These are phyloP conservation scores for Cordyceps cateniannulata DNA, from an alignment of 2,329 filamentous ascomycete genomes.

Conservation along the genomic window DNA sequence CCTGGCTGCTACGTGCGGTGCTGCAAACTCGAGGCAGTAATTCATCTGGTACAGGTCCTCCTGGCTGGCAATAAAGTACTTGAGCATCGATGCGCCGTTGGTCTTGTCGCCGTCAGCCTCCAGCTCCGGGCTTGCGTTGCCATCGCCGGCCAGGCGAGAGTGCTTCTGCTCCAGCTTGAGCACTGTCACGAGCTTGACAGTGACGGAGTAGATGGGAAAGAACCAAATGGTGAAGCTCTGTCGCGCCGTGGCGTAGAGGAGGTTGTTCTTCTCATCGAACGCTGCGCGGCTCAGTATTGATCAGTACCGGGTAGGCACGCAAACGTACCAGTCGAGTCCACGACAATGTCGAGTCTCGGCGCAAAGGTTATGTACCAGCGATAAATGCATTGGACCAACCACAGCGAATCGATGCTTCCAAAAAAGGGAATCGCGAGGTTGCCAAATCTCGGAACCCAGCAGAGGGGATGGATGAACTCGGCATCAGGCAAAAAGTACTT, in stretches of 20 bases:
- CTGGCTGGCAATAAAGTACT: slow-evolving; percentile 68
- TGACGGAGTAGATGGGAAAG: slow-evolving; percentile 65
- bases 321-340: slow-evolving; percentile 50
- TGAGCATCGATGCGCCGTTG: slow-evolving; percentile 11
- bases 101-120: slow-evolving; percentile 17
- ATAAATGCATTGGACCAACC: slow-evolving; percentile 63
- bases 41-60: slow-evolving; percentile 77
- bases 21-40: slow-evolving; percentile 67
- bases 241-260: slow-evolving; percentile 67
- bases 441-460: slow-evolving; percentile 54
- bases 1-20: slow-evolving; percentile 50
- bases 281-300: slow-evolving; percentile 35
- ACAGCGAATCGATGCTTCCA: slow-evolving; percentile 52
- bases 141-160: slow-evolving; percentile 20
- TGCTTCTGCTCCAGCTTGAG: slow-evolving; percentile 50
- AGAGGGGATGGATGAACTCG: slow-evolving; percentile 73
- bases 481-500: slow-evolving; percentile 69
- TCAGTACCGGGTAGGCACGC: neutral
- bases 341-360: slow-evolving; percentile 60
- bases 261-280: slow-evolving; percentile 57
- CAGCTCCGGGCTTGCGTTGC: slow-evolving; percentile 14
- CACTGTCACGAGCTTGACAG: slow-evolving; percentile 62
- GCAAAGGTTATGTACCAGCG: slow-evolving; percentile 81
- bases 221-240: slow-evolving; percentile 76
- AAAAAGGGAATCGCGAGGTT: slow-evolving; percentile 34